Conservation (phyloP, 768 basidiomycete genomes). For the Tricholoma sp. region DNA sequence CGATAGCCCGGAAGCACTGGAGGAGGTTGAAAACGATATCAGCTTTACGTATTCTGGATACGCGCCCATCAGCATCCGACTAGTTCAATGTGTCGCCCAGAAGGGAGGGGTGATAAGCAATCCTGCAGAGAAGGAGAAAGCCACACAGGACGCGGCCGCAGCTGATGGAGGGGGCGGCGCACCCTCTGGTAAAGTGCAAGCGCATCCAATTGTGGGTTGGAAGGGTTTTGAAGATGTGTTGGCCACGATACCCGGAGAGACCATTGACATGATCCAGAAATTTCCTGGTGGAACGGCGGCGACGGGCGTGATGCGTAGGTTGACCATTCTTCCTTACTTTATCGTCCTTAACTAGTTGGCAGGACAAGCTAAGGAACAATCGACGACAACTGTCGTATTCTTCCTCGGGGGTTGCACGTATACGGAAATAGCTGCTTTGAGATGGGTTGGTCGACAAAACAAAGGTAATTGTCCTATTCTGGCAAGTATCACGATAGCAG, state of each 20-base stretch:
- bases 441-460: conserved; percentile 87
- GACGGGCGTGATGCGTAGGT: conserved; percentile 30
- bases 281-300: conserved; percentile 22
- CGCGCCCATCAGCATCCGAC: conserved; percentile 86
- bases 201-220: conserved; percentile 94
- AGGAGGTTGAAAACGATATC: conserved; percentile 89
- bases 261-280: conserved; percentile 69
- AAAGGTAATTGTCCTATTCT: conserved; percentile 47
- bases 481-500: conserved; percentile 9
- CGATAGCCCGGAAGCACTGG: conserved; percentile 68
- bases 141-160: conserved; percentile 23
- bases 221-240: conserved; percentile 94
- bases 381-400: conserved; percentile 87
- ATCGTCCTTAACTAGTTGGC: conserved; percentile 6
- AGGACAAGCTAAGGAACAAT: conserved; percentile 52
- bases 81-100: conserved; percentile 91
- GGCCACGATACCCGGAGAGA: conserved; percentile 75
- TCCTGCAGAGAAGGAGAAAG: conserved; percentile 57
- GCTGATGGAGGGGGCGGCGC: conserved; percentile 20
- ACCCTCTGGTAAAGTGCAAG: conserved; percentile 56
- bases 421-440: conserved; percentile 91
- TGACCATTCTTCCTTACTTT: neutral
- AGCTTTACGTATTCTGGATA: conserved; percentile 96
- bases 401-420: conserved; percentile 98
- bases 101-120: conserved; percentile 87